Evolutionary conservation across 2,329 filamentous ascomycete species (phyloP), one percentile per base, ranked within the genome.

Genomic region (Lecanicillium sp.): DNA sequence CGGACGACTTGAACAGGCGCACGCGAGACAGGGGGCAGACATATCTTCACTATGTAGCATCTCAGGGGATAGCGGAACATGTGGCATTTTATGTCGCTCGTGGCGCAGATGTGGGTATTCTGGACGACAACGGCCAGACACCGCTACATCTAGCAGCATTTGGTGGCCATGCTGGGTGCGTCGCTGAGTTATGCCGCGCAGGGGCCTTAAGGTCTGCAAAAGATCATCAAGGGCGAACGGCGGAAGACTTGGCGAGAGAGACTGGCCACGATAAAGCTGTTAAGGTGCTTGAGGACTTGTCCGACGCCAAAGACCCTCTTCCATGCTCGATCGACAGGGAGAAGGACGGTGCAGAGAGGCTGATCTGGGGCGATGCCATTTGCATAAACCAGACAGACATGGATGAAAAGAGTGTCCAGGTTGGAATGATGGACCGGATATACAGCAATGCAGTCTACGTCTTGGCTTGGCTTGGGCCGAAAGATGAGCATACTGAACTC

Each of bases 291-390:
- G 40, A 53, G 51, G 15, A 36, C 29, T 10, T 36, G 3, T 23
- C 15, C 35, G 6, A 37, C 15, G 11, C 39, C 45, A 17, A 17
- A 35, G 3, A 39, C 20, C 20, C 39, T 48, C 2, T 24, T 29
- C 3, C 32, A 24, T 14, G 39, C 41, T 4, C 20, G 2, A 24
- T 36, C 7, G 44, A 32, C 15, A 27, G 23, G n/a, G 37, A 24
- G 8, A 14, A 15, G 19, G 27, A 24, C 19, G 27, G 40, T 8
- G 40, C 40, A 6, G 40, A 55, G 14, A 43, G 43, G 11, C 35
- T 57, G 24, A 41, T 63, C 11, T 64, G 61, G 62, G 56, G 57
- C 0, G 61, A 63, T 26, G 60, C 61, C 0, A 52, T 62, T 2
- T 63, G 61, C 48, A 62, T 63, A 38, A 56, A 62, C 43, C 58